phyloP scores from a whole-genome alignment of 345 rosid genomes.

The Pseudoturritis turrita region DNA sequence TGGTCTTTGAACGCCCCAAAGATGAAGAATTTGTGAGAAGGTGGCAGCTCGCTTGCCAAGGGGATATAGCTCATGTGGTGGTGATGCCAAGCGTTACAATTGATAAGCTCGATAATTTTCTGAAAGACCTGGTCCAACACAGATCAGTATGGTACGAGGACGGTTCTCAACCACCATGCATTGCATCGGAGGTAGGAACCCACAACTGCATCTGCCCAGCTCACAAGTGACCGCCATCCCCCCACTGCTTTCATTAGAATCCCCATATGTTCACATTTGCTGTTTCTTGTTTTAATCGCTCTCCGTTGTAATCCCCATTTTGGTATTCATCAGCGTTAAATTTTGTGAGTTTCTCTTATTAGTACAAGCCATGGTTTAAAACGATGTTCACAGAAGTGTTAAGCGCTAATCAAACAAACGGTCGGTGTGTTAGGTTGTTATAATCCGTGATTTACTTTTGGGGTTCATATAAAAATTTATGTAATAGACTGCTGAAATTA shows the following conservation, averaged over 20 bases:
- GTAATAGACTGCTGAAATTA: too few relatives aligned
- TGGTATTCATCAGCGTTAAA: not conserved
- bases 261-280: not conserved
- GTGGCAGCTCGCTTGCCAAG: constrained; percentile 97
- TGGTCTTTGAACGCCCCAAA: constrained; percentile 84
- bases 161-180: constrained; percentile 51
- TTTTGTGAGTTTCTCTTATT: constrained; percentile 9
- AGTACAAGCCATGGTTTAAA: not conserved
- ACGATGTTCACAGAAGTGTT: not conserved
- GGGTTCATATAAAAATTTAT: not conserved
- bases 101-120: constrained; percentile 73
- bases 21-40: constrained; percentile 88
- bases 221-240: constrained; percentile 41
- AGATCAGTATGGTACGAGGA: constrained; percentile 61
- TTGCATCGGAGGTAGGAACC: constrained; percentile 61
- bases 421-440: not conserved
- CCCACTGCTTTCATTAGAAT: too few relatives aligned
- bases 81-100: constrained; percentile 88
- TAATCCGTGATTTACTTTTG: not conserved
- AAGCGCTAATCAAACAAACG: not conserved
- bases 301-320: not conserved
- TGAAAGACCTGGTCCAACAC: constrained; percentile 53
- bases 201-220: constrained; percentile 58
- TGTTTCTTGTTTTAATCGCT: not conserved
- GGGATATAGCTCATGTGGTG: constrained; percentile 81